Conservation (phyloP, 2,329 filamentous ascomycete genomes). For the Aspergillus alliaceus region DNA sequence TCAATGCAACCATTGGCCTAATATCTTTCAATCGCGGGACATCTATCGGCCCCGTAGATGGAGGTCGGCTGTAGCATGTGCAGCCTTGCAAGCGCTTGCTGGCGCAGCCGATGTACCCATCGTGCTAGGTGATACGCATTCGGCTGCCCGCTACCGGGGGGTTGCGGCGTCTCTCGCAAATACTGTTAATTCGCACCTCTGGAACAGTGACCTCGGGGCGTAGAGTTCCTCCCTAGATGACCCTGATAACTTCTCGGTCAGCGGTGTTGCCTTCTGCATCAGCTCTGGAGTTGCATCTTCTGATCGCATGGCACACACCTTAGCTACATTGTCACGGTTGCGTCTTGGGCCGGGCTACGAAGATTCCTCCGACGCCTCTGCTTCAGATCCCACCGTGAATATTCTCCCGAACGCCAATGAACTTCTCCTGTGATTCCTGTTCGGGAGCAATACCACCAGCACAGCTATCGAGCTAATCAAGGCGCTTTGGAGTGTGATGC, state of each 20-base stretch:
- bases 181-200: conserved; percentile 13
- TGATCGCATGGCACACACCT: conserved; percentile 27
- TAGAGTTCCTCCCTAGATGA: conserved; percentile 7
- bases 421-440: conserved; percentile 43
- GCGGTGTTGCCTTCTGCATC: conserved; percentile 9
- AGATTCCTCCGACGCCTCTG: conserved; percentile 22
- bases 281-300: conserved; percentile 25
- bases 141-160: neutral
- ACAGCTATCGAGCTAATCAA: conserved; percentile 34
- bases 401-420: conserved; percentile 51
- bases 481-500: conserved; percentile 45
- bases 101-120: conserved; percentile 9
- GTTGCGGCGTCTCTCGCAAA: neutral
- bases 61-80: conserved; percentile 5
- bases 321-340: conserved; percentile 32
- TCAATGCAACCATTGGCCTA: neutral
- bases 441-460: conserved; percentile 26
- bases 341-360: conserved; percentile 40
- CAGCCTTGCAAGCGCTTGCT: conserved; percentile 10
- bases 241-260: neutral
- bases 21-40: conserved; percentile 19
- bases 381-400: conserved; percentile 14
- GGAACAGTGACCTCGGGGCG: conserved; percentile 8
- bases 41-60: conserved; percentile 7
- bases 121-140: conserved; percentile 3